Evolutionary conservation across 202 grass and related monocot species (phyloP), one percentile per base, ranked within the genome.

Genomic region (Hordeum pubiflorum): DNA sequence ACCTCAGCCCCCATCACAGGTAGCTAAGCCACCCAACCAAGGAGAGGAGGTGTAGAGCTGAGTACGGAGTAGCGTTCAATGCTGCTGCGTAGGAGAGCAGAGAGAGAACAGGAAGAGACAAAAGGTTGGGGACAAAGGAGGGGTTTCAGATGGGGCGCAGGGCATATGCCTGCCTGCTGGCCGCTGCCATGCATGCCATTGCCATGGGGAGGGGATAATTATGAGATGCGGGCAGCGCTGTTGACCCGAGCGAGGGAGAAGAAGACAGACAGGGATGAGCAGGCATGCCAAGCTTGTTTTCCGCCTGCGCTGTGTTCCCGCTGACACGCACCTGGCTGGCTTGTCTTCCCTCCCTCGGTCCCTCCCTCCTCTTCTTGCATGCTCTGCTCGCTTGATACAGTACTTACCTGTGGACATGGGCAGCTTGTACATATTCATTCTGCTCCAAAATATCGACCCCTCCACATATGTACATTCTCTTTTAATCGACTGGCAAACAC

Each of bases 81-180:
- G 70, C 31, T 66, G 72, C n/a, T 78, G 72, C 34, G 77, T 46
- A 23, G 87, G 63, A 56, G 65, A 58, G 52, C 57, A 41, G 29
- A 12, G 62, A 41, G 24, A 20, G 50, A 39, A 52, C 33, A 48
- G 56, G 46, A 82, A 83, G 80, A 80, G 79, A 86, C 88, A 89
- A 86, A 86, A 36, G 88, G 83, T 89, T 37, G 79, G 88, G 63
- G 83, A 89, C 88, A 86, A 89, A 75, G 63, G 69, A 82, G 68
- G 68, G 61, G 83, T 57, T 68, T 86, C 88, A 80, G 79, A 86
- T 32, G 75, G n/a, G 79, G 75, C 38, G 69, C 83, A 89, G 74
- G 77, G 83, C 83, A 83, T 89, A 79, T 86, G 90, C 84, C 75
- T 78, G 75, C 85, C 11, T 36, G 62, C 63, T 18, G 17, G 6